A percentile compares a stretch with the other conserved stretches of the same genome.
Conservation (phyloP, 2,329 filamentous ascomycete genomes). For the Phyllosticta capitalensis region DNA sequence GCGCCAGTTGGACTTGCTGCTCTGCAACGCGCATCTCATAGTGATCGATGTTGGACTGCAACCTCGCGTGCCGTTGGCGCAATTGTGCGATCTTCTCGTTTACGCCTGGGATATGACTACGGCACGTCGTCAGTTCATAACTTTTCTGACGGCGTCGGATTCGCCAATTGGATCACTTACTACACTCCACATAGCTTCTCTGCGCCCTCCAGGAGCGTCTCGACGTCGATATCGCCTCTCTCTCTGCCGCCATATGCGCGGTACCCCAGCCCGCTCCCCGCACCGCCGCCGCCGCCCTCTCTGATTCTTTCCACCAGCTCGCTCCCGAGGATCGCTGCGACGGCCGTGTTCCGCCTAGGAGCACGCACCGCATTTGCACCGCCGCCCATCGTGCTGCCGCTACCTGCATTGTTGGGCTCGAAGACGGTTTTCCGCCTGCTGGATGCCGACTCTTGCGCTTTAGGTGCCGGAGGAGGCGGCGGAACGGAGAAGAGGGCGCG, state of each 20-base stretch:
- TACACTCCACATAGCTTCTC: slow-evolving; percentile 89
- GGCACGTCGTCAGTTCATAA: background rate
- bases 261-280: slow-evolving; percentile 39
- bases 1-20: slow-evolving; percentile 63
- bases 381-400: slow-evolving; percentile 27
- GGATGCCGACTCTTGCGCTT: slow-evolving; percentile 32
- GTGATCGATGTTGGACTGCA: slow-evolving; percentile 64
- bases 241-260: slow-evolving; percentile 29
- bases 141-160: background rate
- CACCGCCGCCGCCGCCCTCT: slow-evolving; percentile 46
- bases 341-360: slow-evolving; percentile 67
- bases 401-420: slow-evolving; percentile 24
- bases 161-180: slow-evolving; percentile 32
- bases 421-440: slow-evolving; percentile 42
- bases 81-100: slow-evolving; percentile 65
- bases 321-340: slow-evolving; percentile 78
- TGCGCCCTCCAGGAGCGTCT: slow-evolving; percentile 72
- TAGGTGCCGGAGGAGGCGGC: slow-evolving; percentile 47
- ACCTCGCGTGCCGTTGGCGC: slow-evolving; percentile 59
- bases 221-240: slow-evolving; percentile 72
- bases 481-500: slow-evolving; percentile 90
- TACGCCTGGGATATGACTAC: slow-evolving; percentile 64
- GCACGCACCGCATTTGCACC: slow-evolving; percentile 38
- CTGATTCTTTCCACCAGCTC: slow-evolving; percentile 77
- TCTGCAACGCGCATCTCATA: slow-evolving; percentile 73